Evolutionary conservation across 106 monocot species (phyloP), one percentile per base, ranked within the genome.

Genomic region (Acanthochlamys bracteata): DNA sequence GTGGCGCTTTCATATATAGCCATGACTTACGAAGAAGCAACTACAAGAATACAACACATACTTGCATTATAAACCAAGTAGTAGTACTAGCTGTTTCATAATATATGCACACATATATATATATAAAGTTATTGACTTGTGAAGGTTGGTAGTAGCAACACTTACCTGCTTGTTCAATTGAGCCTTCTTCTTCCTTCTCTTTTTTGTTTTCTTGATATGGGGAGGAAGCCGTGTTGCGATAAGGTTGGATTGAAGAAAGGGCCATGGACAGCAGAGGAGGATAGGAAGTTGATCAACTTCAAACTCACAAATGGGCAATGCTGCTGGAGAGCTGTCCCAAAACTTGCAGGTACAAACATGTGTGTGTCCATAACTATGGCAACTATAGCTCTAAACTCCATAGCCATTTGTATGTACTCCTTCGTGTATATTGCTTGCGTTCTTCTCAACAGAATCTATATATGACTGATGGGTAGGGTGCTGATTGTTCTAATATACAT

Each of bases 261-360:
- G 15, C 61, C 61, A 62, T 62, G 61, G 61, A 62, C 61, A 7
- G 61, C 27, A 0, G 61, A 62, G n/a, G 61, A 62, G 40, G 61
- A 62, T 19, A 62, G 20, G 61, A 62, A 62, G 61, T 39, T 62
- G 39, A 62, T 62, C 61, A 62, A 62, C 61, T 62, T 62, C 61
- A 62, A 41, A 8, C 61, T 62, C 40, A 62, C 61, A 13, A 14
- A 62, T 62, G 61, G 61, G 39, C 61, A 62, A 16, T 62, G 61
- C 61, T 62, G 61, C 40, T 62, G 61, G 61, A 39, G 61, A 62
- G 61, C 61, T 62, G 61, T 62, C 41, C 61, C 61, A 41, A 62
- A 62, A 15, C 61, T 62, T 41, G 61, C 61, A 41, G 61, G 61
- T 62, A 33, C 33, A 33, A 3, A 33, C 33, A 33, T 33, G 6